Conservation (phyloP, 2,329 filamentous ascomycete genomes). For the Hypoxylon sp. region DNA sequence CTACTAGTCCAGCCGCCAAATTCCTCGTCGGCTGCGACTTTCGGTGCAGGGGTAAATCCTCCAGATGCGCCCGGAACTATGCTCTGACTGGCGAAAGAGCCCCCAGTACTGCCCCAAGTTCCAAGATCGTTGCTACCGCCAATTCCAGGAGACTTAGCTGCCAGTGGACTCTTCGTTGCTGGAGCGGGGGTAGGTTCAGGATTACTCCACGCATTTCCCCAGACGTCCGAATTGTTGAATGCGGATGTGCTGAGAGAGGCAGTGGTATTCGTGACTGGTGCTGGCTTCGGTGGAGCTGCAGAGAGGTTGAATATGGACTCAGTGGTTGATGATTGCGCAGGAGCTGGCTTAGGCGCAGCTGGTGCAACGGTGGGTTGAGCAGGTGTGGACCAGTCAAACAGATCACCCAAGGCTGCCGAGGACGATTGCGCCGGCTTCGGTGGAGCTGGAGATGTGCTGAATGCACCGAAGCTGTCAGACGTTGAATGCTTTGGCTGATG, state of each 20-base stretch:
- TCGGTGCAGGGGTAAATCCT: slow-evolving; percentile 75
- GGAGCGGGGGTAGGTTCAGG: slow-evolving; percentile 69
- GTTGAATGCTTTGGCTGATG: slow-evolving; percentile 63
- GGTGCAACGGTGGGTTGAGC: slow-evolving; percentile 64
- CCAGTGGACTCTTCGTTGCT: slow-evolving; percentile 74
- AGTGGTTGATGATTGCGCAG: slow-evolving; percentile 60
- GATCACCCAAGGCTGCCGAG: slow-evolving; percentile 78
- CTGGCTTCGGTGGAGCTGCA: slow-evolving; percentile 62
- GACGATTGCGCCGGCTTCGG: slow-evolving; percentile 63
- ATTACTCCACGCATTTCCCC: slow-evolving; percentile 91
- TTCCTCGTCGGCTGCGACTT: slow-evolving; percentile 90
- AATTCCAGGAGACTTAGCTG: slow-evolving; percentile 57
- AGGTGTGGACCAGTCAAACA: slow-evolving; percentile 81
- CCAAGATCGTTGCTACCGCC: slow-evolving; percentile 73
- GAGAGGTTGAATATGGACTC: slow-evolving; percentile 89
- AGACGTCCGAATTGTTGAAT: slow-evolving; percentile 76
- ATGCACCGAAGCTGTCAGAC: slow-evolving; percentile 77
- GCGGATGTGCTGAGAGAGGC: slow-evolving; percentile 59
- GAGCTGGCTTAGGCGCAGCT: slow-evolving; percentile 59
- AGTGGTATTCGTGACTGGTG: slow-evolving; percentile 56
- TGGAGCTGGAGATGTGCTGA: slow-evolving; percentile 63
- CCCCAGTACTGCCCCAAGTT: slow-evolving; percentile 66
- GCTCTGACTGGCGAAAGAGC: slow-evolving; percentile 70
- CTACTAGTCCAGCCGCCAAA: slow-evolving; percentile 95
- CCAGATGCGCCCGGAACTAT: slow-evolving; percentile 75